Conservation (phyloP, 768 basidiomycete genomes). For the Termitomyces sp. region DNA sequence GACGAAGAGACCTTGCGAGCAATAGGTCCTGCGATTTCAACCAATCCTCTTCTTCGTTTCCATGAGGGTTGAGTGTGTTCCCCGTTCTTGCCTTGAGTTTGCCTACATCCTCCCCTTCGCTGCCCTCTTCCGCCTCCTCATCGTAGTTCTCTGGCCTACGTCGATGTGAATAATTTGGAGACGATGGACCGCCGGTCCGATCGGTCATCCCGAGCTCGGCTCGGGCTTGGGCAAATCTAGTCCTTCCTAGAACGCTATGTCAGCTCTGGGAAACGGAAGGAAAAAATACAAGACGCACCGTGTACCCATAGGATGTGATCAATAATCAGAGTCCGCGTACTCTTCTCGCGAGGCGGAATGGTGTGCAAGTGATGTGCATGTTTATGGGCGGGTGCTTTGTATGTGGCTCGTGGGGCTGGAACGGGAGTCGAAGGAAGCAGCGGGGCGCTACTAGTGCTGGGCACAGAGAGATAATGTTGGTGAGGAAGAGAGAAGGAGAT, state of each 20-base stretch:
- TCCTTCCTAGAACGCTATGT: constrained; percentile 37
- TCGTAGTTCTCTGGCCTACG: constrained; percentile 72
- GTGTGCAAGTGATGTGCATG: constrained; percentile 86
- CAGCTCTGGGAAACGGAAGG: background rate
- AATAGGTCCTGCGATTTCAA: constrained; percentile 52
- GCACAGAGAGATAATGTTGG: constrained; percentile 3
- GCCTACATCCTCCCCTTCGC: constrained; percentile 57
- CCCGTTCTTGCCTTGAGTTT: constrained; percentile 48
- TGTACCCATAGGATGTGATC: constrained; percentile 89
- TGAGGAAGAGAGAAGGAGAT: constrained; percentile 10
- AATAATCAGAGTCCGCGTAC: constrained; percentile 82
- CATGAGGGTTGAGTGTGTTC: constrained; percentile 35
- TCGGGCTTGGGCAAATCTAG: constrained; percentile 77
- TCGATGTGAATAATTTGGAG: constrained; percentile 56
- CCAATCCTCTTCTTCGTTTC: constrained; percentile 56
- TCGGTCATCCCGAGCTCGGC: constrained; percentile 86
- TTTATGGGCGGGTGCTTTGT: constrained; percentile 76
- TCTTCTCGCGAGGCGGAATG: constrained; percentile 84
- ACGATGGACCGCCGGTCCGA: constrained; percentile 63
- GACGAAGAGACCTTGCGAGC: constrained; percentile 58
- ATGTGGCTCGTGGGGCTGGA: constrained; percentile 25
- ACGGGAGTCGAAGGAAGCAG: constrained; percentile 7
- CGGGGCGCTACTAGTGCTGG: background rate
- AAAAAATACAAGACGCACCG: constrained; percentile 24
- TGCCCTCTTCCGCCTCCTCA: constrained; percentile 62